Evolutionary conservation across 306 rosid species (phyloP).

Genomic region (Prunus armeniaca): DNA sequence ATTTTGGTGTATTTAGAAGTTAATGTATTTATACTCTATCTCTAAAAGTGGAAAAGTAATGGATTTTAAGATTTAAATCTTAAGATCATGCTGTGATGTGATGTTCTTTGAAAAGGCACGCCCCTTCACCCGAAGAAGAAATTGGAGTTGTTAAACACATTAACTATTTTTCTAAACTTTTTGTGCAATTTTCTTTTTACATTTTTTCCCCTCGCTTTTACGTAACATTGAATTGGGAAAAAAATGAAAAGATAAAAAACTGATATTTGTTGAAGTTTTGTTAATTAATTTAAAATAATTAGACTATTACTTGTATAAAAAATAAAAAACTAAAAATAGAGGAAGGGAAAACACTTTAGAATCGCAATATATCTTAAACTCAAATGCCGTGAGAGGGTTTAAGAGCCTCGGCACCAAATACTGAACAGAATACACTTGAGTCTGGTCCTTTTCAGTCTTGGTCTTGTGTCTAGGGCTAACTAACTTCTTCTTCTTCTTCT

Average conservation of each 20-base stretch:
- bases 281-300: too few relatives aligned
- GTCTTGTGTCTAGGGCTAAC: not conserved
- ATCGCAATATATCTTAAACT: not conserved
- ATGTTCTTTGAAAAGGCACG: not conserved
- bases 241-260: too few relatives aligned
- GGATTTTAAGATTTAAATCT: not conserved
- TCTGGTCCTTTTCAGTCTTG: not conserved
- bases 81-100: not conserved
- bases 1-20: conserved; percentile 5
- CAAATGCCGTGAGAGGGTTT: not conserved
- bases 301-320: too few relatives aligned
- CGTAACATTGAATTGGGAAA: too few relatives aligned
- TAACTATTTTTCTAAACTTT: too few relatives aligned
- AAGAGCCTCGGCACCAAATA: not conserved
- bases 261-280: too few relatives aligned
- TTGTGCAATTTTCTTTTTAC: too few relatives aligned
- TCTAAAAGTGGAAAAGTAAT: not conserved
- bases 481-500: not conserved
- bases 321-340: not conserved
- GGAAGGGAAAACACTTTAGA: not conserved
- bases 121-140: too few relatives aligned
- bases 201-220: too few relatives aligned
- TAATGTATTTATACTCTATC: not conserved
- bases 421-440: too few relatives aligned
- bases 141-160: too few relatives aligned